Evolutionary conservation across 139 green algal genomes (phyloP).

Genomic region (Deuterostichococcus epilithicus): DNA sequence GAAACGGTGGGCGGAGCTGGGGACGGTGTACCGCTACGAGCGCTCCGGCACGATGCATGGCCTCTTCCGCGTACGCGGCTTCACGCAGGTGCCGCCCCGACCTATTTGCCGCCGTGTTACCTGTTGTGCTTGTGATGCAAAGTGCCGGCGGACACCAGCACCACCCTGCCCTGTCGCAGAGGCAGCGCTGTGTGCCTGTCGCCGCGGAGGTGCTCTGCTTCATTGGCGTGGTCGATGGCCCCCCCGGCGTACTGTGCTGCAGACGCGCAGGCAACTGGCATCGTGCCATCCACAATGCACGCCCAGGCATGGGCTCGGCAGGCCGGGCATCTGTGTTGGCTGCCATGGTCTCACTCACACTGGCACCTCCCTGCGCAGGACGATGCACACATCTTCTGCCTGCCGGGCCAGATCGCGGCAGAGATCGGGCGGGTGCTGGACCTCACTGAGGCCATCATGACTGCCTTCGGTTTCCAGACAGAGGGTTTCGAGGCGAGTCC

Average conservation of each 20-base stretch:
- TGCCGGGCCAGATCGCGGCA: constrained; percentile 79
- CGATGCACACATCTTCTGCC: constrained; percentile 98
- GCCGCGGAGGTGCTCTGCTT: too few relatives aligned
- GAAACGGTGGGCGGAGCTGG: constrained; percentile 91
- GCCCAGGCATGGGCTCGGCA: too few relatives aligned
- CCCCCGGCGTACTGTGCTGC: too few relatives aligned
- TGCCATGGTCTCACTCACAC: too few relatives aligned
- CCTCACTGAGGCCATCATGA: constrained; percentile 82
- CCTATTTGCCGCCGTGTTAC: not conserved
- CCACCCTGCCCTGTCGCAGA: too few relatives aligned
- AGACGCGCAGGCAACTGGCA: too few relatives aligned
- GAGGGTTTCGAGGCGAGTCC: constrained; percentile 79
- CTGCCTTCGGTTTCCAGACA: constrained; percentile 82
- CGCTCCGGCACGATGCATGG: constrained; percentile 94
- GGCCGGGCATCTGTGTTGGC: not conserved
- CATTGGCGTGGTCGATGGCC: too few relatives aligned
- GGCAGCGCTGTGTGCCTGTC: too few relatives aligned
- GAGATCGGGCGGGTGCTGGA: constrained; percentile 88
- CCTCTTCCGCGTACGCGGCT: constrained; percentile 95
- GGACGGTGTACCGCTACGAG: constrained; percentile 97
- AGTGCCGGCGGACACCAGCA: too few relatives aligned
- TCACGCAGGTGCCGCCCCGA: constrained; percentile 70
- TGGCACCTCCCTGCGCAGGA: constrained; percentile 59
- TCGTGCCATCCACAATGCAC: too few relatives aligned
- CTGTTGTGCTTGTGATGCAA: too few relatives aligned